Base-by-base conservation (phyloP, 1,284 basidiomycete genomes). In the Pseudozyma hubeiensis region DNA sequence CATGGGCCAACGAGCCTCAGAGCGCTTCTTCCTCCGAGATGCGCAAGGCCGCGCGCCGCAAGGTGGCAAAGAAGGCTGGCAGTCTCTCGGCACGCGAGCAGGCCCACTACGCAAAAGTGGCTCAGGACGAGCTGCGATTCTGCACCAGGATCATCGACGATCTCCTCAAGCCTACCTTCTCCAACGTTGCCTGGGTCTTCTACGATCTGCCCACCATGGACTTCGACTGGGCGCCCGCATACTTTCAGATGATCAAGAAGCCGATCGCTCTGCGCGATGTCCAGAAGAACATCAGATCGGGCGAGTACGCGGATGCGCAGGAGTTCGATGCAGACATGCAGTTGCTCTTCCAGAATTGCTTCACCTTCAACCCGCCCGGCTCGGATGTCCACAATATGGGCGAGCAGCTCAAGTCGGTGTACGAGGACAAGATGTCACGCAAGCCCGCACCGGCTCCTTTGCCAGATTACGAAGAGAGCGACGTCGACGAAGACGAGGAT, bases 291-390 rank as follows among this genome's bases (percentile, higher is more conserved):
- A 88, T 99, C 49, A 91, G 93, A 47, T 87, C 87, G 35, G 87
- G 89, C 64, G 89, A 91, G 70, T 99, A 98, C 84, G 80, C 89
- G 5, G 90, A 88, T 31, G 90, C 92, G 1, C 87, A 89, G 39
- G 91, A 91, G 80, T 94, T 98, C 82, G 90, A 91, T 70, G 90
- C 91, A 17, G 97, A 99, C 86, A 93, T 98, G 87, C 92, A 92
- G 84, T 88, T 96, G 70, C 93, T 99, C 90, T 91, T 97, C 80
- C 88, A 90, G 63, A 99, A 99, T 85, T 98, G 95, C 83, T 91
- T 91, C 83, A 87, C 88, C 1, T 99, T 96, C 88, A 99, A 99
- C 79, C 93, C 94, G 7, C 88, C 90, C 7, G 92, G 91, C 34
- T 93, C 93, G 19, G 89, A 90, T 39, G 96, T 99, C 53, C 90